phyloP scores from a whole-genome alignment of 371 early-diverging fungal genomes.

The Entomophthora muscae region DNA sequence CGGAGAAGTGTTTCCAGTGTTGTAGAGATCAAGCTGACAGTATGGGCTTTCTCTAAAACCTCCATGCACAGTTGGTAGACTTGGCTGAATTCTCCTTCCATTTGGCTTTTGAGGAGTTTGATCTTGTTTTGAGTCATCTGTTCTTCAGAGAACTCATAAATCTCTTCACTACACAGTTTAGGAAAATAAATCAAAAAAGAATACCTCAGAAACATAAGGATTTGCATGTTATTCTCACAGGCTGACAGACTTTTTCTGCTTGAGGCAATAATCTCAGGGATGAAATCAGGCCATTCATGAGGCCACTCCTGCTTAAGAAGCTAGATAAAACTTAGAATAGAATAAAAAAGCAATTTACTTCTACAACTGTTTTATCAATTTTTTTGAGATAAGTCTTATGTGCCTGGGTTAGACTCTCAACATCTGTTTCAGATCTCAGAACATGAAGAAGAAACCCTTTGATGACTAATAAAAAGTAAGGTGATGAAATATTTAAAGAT shows the following conservation, averaged over 20 bases:
- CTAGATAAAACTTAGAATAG: constrained; percentile 23
- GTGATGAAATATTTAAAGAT: too few species aligned
- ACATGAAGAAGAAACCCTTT: constrained; percentile 81
- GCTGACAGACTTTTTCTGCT: constrained; percentile 79
- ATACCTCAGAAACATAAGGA: constrained; percentile 87
- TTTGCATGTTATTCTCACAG: constrained; percentile 98
- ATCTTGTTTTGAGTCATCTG: constrained; percentile 93
- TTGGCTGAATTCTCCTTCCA: constrained; percentile 90
- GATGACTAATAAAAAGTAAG: constrained; percentile 71
- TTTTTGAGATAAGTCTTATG: constrained; percentile 70
- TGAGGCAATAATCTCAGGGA: constrained; percentile 93
- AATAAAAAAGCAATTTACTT: constrained; percentile 29
- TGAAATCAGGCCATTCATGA: constrained; percentile 97
- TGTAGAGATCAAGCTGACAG: constrained; percentile 72
- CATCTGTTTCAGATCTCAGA: constrained; percentile 75
- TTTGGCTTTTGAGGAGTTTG: constrained; percentile 75
- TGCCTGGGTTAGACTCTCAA: constrained; percentile 44
- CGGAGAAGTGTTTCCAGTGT: constrained; percentile 85
- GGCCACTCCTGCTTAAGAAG: constrained; percentile 99
- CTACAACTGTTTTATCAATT: constrained; percentile 87
- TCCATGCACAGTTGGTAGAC: constrained; percentile 92
- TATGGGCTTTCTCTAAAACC: constrained; percentile 80
- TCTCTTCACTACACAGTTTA: constrained; percentile 97
- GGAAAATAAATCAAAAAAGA: too few species aligned
- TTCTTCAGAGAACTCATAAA: constrained; percentile 95